Conservation (phyloP, 176 grass and related monocot species). For the Paspalum notatum region DNA sequence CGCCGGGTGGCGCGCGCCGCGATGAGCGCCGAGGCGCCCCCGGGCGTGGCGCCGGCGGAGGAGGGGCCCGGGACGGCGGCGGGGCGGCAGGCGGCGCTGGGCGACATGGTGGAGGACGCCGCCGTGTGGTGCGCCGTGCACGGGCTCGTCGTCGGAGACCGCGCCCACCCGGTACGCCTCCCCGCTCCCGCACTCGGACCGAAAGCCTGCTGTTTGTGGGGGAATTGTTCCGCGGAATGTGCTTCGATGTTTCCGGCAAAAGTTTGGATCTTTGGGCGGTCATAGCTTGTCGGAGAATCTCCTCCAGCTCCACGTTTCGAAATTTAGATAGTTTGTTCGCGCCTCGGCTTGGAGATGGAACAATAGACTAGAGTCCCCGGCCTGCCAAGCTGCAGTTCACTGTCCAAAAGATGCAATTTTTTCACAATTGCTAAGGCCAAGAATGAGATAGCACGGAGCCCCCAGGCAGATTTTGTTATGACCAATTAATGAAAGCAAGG, state of each 20-base stretch:
- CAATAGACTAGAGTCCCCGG: neutral
- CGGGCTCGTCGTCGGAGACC: constrained; percentile 77
- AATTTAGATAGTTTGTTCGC: neutral
- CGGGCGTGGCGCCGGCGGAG: constrained; percentile 14
- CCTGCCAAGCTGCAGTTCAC: neutral
- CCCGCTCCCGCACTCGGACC: neutral
- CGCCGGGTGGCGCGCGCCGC: neutral
- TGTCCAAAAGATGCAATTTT: neutral
- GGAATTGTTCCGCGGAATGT: neutral
- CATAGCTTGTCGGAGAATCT: too few species aligned
- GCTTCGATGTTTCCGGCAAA: neutral
- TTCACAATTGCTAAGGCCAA: neutral
- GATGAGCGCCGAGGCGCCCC: constrained; percentile 24
- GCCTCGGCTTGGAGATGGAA: neutral
- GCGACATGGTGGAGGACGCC: constrained; percentile 55
- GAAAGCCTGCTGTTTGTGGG: neutral
- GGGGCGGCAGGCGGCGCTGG: neutral
- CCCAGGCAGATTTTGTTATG: neutral
- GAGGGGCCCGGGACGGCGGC: constrained; percentile 6
- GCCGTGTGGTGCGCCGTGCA: constrained; percentile 62
- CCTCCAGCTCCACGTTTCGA: neutral
- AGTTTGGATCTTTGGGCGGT: neutral
- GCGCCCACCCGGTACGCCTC: constrained; percentile 44
- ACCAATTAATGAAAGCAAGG: neutral
- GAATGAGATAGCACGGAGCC: neutral